These are phyloP conservation scores for Tephrocybe sp. DNA, from an alignment of 768 basidiomycete genomes.

Conservation along the genomic window DNA sequence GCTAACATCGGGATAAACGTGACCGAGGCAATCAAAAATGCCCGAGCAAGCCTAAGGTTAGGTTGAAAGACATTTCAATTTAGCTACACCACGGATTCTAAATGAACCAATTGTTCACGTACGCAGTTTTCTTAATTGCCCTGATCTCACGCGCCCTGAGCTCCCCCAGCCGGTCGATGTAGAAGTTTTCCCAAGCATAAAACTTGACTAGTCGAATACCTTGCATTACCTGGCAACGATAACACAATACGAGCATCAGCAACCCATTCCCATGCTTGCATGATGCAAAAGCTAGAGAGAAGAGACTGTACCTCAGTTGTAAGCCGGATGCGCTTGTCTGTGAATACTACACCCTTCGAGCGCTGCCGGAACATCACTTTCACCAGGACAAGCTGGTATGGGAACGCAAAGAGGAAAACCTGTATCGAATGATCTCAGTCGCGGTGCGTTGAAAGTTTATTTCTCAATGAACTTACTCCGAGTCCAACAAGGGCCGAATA, in stretches of 20 bases:
- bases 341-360: constrained; percentile 44
- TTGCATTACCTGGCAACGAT: constrained; percentile 45
- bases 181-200: constrained; percentile 57
- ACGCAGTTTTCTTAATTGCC: constrained; percentile 36
- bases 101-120: constrained; percentile 12
- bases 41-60: constrained; percentile 32
- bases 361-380: constrained; percentile 40
- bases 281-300: background rate
- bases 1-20: constrained; percentile 50
- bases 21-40: constrained; percentile 38
- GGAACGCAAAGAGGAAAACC: constrained; percentile 47
- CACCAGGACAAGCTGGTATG: constrained; percentile 42
- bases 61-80: background rate
- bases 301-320: constrained; percentile 40
- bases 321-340: constrained; percentile 51
- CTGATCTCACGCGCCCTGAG: constrained; percentile 36
- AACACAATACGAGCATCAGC: too few relatives aligned
- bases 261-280: background rate
- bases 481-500: constrained; percentile 54
- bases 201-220: constrained; percentile 64
- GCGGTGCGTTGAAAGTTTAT: constrained; percentile 6
- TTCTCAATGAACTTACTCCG: constrained; percentile 27
- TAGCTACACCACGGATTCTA: background rate
- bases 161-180: constrained; percentile 34
- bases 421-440: constrained; percentile 12